Evolutionary conservation across 192 early-diverging fungal species (phyloP).

Genomic region (Cetraspora pellucida): DNA sequence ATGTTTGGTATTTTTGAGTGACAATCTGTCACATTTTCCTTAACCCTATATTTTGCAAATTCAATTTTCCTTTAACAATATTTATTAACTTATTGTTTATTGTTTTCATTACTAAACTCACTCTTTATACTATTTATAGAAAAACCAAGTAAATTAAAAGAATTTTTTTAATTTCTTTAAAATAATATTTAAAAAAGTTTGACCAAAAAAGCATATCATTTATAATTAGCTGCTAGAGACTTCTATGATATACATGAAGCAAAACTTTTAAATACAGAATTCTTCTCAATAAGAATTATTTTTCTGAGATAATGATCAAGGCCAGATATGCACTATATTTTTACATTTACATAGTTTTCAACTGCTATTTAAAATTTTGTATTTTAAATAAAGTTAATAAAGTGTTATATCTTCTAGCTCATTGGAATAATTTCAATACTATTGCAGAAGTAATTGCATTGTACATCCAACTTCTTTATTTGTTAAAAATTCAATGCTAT

Average conservation of each 20-base stretch:
- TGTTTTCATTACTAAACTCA: neutral
- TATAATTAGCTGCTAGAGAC: neutral
- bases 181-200: neutral
- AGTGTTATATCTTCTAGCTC: neutral
- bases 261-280: neutral
- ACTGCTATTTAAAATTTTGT: neutral
- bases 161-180: neutral
- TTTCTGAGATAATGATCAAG: neutral
- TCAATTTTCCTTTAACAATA: no score
- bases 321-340: slow-evolving; percentile 6
- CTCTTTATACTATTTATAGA: neutral
- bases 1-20: no score
- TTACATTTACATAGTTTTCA: neutral
- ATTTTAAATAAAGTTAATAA: neutral
- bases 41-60: no score
- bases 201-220: neutral
- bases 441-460: neutral
- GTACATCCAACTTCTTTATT: neutral
- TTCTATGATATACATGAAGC: neutral
- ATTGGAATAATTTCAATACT: neutral
- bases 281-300: neutral
- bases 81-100: neutral
- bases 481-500: neutral
- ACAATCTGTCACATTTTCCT: no score
- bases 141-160: neutral